Evolutionary conservation across 768 basidiomycete genomes (phyloP), one percentile per base, ranked within the genome.

Genomic region (Suillus decipiens): DNA sequence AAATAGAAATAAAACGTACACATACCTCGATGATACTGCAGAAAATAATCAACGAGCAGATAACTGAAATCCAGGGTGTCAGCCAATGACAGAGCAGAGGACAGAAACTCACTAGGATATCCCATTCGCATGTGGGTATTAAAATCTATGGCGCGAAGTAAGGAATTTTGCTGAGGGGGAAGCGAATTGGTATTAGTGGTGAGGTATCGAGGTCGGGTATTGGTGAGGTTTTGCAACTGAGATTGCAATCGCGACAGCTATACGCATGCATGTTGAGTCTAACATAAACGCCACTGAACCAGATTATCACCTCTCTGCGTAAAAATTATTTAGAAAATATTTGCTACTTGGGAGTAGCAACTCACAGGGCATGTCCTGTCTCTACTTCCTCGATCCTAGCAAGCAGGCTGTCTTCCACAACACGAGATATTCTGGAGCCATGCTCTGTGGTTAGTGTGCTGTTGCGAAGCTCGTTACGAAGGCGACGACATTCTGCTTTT

Each of bases 21-120:
- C 78, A 15, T 59, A 87, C 90, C 80, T 89, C 85, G 65, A 92
- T 84, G 67, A 89, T 82, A 39, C 82, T 81, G 73, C 89, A 84
- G 55, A 88, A 24, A 56, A 88, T 53, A 17, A 76, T 70, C 75
- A 61, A 87, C 76, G 62, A 87, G 68, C 59, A 79, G 76, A 70
- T 88, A 83, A 64, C 84, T 77, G 70, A 84, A 83, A 84, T 63
- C 5, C 63, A 48, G 22, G 53, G 66, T 61, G 55, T 61, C 45
- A 63, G 57, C 60, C 7, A 53, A 11, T 1, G 15, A 17, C 4
- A 4, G 15, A 28, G 39, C 5, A 22, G 19, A 33, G 43, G 24
- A 60, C 8, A 2, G 19, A 39, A 31, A 70, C 85, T 56, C 67
- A 88, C 87, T 78, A 15, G 86, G 82, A 67, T 87, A 84, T 22